Conservation (phyloP, 148 eudicot species). For the Salicornia ramosissima region DNA sequence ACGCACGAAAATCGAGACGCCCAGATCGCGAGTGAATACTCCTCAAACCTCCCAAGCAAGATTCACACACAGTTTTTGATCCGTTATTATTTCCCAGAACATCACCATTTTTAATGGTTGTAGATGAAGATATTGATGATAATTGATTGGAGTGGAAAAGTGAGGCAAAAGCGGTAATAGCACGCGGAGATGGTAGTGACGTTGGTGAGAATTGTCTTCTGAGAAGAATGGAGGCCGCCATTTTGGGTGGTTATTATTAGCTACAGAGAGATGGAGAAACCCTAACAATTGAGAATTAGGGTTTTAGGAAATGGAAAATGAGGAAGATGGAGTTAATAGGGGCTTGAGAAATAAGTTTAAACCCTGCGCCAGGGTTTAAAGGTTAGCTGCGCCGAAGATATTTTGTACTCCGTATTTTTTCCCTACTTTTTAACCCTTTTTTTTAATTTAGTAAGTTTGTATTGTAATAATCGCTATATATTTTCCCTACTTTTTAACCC, state of each 20-base stretch:
- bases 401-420: neutral
- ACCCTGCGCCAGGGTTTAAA: conserved; percentile 25
- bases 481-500: too few species aligned
- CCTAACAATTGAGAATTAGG: conserved; percentile 7
- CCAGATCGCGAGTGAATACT: conserved; percentile 19
- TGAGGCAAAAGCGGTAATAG: conserved; percentile 21
- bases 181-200: conserved; percentile 16
- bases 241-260: conserved; percentile 4
- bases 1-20: conserved; percentile 27
- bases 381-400: neutral
- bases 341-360: neutral
- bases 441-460: neutral
- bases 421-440: neutral
- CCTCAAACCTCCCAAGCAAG: neutral
- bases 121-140: neutral
- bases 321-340: neutral
- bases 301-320: conserved; percentile 7
- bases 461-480: too few species aligned
- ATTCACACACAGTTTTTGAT: neutral
- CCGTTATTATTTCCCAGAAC: neutral
- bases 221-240: conserved; percentile 29
- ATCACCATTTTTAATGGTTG: neutral
- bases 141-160: conserved; percentile 6
- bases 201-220: conserved; percentile 15
- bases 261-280: conserved; percentile 12